phyloP scores from a whole-genome alignment of 2,329 filamentous ascomycete species.

The Botryosphaeria agaves region DNA sequence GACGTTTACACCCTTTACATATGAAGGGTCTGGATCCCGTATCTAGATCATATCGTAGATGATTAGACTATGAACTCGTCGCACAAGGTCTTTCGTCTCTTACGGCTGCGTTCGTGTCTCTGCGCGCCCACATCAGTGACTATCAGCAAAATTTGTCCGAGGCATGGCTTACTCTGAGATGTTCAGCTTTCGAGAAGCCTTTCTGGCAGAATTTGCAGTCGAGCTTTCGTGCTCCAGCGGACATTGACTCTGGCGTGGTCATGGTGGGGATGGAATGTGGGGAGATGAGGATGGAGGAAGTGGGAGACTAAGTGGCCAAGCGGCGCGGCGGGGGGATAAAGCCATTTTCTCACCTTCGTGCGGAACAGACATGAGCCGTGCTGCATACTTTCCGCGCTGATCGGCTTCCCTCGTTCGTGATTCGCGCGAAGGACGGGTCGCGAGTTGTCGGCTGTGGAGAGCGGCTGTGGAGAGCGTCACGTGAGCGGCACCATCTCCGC shows the following conservation, averaged over 20 bases:
- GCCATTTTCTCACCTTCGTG: no score
- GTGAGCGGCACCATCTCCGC: no score
- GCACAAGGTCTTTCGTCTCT: conserved; percentile 5
- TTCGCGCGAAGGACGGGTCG: not conserved
- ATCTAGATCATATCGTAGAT: conserved; percentile 10
- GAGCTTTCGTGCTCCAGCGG: conserved; percentile 5
- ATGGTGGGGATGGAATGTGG: not conserved
- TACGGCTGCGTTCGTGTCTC: conserved; percentile 27
- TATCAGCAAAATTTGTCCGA: not conserved
- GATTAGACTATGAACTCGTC: not conserved
- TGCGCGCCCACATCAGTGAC: conserved; percentile 6
- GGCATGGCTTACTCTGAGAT: conserved; percentile 1
- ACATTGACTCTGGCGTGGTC: not conserved
- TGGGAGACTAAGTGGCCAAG: not conserved
- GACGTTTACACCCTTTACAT: conserved; percentile 22
- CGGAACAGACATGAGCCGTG: no score
- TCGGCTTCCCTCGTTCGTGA: not conserved
- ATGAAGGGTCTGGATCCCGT: conserved; percentile 23
- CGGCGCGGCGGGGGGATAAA: not conserved
- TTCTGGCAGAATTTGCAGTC: conserved; percentile 23
- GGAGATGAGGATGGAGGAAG: not conserved
- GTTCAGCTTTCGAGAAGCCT: conserved; percentile 16
- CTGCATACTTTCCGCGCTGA: no score
- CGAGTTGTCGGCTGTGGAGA: not conserved
- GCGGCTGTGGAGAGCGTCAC: not conserved